phyloP scores from a whole-genome alignment of 441 rosid species.

The Bocquillonia castaneifolia region DNA sequence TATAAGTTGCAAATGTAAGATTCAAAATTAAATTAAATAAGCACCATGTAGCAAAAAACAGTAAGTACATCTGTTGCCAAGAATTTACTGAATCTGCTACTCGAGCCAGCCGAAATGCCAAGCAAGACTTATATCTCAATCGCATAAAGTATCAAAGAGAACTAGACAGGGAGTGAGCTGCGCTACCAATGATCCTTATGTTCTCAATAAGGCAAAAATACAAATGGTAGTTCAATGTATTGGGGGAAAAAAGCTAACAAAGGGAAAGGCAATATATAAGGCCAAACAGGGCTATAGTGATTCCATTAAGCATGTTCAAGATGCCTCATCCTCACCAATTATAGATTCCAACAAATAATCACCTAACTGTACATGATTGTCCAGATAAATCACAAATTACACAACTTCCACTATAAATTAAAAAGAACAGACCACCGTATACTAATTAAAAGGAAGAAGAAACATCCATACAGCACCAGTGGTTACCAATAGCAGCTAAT shows the following conservation, averaged over 20 bases:
- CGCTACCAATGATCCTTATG: not conserved
- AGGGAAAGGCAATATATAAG: not conserved
- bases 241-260: too few species aligned
- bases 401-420: not conserved
- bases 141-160: not conserved
- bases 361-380: not conserved
- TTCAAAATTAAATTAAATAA: slow-evolving; percentile 14
- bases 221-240: not conserved
- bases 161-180: not conserved
- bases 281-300: not conserved
- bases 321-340: not conserved
- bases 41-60: not conserved
- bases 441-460: too few species aligned
- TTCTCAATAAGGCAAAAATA: not conserved
- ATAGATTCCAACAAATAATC: not conserved
- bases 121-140: not conserved
- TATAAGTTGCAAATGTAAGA: slow-evolving; percentile 21
- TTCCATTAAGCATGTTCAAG: slow-evolving; percentile 1
- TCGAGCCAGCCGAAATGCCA: not conserved
- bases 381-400: not conserved
- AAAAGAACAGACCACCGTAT: not conserved
- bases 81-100: not conserved
- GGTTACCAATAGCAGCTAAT: too few species aligned
- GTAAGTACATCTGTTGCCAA: not conserved
- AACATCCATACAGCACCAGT: too few species aligned